Percentiles rank a stretch among this genome's conserved stretches.
phyloP scores from a whole-genome alignment of 805 yeast species.

The Candida corydali region DNA sequence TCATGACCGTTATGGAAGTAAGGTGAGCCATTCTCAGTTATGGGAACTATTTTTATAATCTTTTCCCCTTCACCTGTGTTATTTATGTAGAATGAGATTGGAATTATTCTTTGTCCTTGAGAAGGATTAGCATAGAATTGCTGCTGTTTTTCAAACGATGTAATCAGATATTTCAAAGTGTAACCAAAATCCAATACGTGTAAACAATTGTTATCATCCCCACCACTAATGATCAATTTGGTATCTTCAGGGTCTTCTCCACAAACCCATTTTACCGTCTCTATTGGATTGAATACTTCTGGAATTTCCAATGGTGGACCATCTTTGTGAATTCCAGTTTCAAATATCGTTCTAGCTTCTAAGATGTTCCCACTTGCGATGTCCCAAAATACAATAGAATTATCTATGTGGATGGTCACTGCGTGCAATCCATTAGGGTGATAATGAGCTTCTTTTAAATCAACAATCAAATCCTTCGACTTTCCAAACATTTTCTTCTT shows the following conservation, averaged over 20 bases:
- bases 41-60: constrained; percentile 25
- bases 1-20: constrained; percentile 77
- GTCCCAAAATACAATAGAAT: constrained; percentile 91
- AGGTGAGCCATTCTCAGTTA: constrained; percentile 49
- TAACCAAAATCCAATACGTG: constrained; percentile 70
- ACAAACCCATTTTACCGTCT: constrained; percentile 71
- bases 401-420: constrained; percentile 75
- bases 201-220: constrained; percentile 33
- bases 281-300: constrained; percentile 37
- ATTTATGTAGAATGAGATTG: constrained; percentile 20
- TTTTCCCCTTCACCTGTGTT: constrained; percentile 18
- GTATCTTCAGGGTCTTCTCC: constrained; percentile 78
- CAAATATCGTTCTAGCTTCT: constrained; percentile 69
- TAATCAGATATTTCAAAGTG: constrained; percentile 73
- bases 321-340: constrained; percentile 58
- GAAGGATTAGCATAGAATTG: constrained; percentile 65
- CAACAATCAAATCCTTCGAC: constrained; percentile 29
- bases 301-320: constrained; percentile 23
- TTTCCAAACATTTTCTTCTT: constrained; percentile 38
- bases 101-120: constrained; percentile 30
- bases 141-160: constrained; percentile 82
- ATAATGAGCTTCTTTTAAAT: constrained; percentile 55
- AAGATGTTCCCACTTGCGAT: constrained; percentile 69
- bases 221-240: constrained; percentile 66
- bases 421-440: constrained; percentile 93